Evolutionary conservation across 1,284 basidiomycete species (phyloP), one percentile per base, ranked within the genome.

Genomic region (Phylloporus sp.): DNA sequence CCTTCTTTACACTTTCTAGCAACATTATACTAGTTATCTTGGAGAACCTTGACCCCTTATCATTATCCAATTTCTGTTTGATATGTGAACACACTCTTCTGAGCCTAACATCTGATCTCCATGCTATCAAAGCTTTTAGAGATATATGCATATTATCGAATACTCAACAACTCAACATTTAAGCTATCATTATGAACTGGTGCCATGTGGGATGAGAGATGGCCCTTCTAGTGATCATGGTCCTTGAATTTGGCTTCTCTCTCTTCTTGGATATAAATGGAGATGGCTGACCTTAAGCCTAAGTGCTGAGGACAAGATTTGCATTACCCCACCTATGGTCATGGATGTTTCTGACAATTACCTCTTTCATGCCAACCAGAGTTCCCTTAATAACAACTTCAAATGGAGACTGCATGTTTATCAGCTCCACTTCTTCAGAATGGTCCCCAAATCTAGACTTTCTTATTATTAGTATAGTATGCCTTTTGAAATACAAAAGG

Each of bases 11-110:
- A 62, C 77, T 87, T 65, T 80, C 85, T 49, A 78, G 82, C 72
- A 86, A 87, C 71, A 78, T 86, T 67, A 76, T 86, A 65, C 78
- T 85, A 61, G 69, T 79, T 44, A 84, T 87, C 71, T 74, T 87
- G 66, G 80, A 82, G 66, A 80, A 83, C 63, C 75, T 87, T 55
- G 84, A 86, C 68, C 83, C 86, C 29, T 70, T 77, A 51, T 81
- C 85, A 56, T 75, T 87, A 65, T 82, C 82, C 70, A 76, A 78
- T 62, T 81, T 82, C 64, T 84, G 81, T 75, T 80, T 81, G 79
- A 86, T 82, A 72, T 66, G 74, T 67, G 20, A 20, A 12, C 29
- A 32, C 49, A 49, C 6, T 40, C 46, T 37, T 22, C 31, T 10
- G 50, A 56, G 37, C 44, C 55, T 47, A 47, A 64, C 58, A 20